Evolutionary conservation across 495 filamentous ascomycete species (phyloP).

Genomic region (Physcia stellaris): DNA sequence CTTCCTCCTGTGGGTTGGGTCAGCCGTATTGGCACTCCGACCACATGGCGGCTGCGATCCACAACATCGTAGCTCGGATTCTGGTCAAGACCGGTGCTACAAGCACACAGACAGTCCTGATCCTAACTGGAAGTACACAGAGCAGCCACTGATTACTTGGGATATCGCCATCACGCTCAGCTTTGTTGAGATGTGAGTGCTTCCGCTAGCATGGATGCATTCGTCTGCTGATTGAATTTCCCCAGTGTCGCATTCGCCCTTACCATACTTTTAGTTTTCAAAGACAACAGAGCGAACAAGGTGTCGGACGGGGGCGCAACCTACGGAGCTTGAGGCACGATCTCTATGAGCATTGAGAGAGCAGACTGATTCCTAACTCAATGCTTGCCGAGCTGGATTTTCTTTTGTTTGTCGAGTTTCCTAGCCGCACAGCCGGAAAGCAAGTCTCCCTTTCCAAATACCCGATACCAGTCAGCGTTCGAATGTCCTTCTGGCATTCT

Average conservation of each 20-base stretch:
- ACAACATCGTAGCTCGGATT: not conserved
- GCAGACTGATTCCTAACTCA: too few relatives aligned
- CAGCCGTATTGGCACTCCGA: slow-evolving; percentile 11
- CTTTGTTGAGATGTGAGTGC: slow-evolving; percentile 12
- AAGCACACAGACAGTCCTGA: not conserved
- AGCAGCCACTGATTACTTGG: slow-evolving; percentile 10
- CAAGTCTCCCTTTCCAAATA: too few relatives aligned
- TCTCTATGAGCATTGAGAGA: too few relatives aligned
- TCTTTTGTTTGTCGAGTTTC: too few relatives aligned
- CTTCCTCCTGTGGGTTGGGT: slow-evolving; percentile 15
- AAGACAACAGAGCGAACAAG: slow-evolving; percentile 6
- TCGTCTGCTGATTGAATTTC: not conserved
- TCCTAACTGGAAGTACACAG: slow-evolving; percentile 1
- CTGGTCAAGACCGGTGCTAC: slow-evolving; percentile 2
- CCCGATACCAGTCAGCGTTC: too few relatives aligned
- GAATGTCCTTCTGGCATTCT: too few relatives aligned
- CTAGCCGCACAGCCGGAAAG: too few relatives aligned
- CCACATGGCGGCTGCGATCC: slow-evolving; percentile 6
- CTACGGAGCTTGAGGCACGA: too few relatives aligned
- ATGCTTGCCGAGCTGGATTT: too few relatives aligned
- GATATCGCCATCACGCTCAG: slow-evolving; percentile 4
- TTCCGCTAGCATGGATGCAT: not conserved
- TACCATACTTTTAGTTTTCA: slow-evolving; percentile 6
- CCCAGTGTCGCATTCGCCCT: slow-evolving; percentile 8
- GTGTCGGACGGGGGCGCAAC: slow-evolving; percentile 4